Evolutionary conservation across 331 rosid species (phyloP), one percentile per base, ranked within the genome.

Genomic region (Quercus phellos): DNA sequence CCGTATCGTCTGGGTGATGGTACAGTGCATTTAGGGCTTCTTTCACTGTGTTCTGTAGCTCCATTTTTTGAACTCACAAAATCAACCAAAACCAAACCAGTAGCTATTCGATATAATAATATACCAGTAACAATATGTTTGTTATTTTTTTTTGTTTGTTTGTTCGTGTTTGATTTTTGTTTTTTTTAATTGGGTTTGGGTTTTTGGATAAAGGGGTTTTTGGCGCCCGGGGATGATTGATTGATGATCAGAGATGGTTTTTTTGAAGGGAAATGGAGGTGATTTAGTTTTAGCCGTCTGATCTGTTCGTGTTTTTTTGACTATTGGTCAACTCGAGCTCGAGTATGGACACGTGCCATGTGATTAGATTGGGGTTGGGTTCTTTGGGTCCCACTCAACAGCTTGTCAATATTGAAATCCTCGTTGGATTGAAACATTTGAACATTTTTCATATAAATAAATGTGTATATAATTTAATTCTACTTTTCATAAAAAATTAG

Each of bases 11-110:
- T 0, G 99, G 99, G 82, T 91, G 99, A 81, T 95, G 99, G 85
- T 95, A 95, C 64, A 95, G 99, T 78, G 97, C 99, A 78, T 85
- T 91, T 89, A 95, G 97, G 97, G 99, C 99, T 78, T 93, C 92
- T 54, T 95, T 95, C 77, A 95, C 98, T 16, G 93, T 84, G 82
- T 91, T 93, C 86, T 95, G 97, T 77, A 89, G 97, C 89, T 93
- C 99, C 99, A 95, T 95, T 77, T 56, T 56, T 83, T 56, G 76
- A 73, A 78, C 80, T 74, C 70, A 19, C 29, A 51, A 27, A 12
- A 18, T 64, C 53, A 19, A 18, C 66, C 53, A 24, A 60, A 56
- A 5, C 64, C 4, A 26, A 32, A 74, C 68, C 43, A 42, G 74
- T 54, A 80, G 85, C 79, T 82, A 46, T 53, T 32, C 51, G 67